These are phyloP conservation scores for Debaryomyces coudertii DNA, from an alignment of 1,139 yeast species.

Conservation along the genomic window DNA sequence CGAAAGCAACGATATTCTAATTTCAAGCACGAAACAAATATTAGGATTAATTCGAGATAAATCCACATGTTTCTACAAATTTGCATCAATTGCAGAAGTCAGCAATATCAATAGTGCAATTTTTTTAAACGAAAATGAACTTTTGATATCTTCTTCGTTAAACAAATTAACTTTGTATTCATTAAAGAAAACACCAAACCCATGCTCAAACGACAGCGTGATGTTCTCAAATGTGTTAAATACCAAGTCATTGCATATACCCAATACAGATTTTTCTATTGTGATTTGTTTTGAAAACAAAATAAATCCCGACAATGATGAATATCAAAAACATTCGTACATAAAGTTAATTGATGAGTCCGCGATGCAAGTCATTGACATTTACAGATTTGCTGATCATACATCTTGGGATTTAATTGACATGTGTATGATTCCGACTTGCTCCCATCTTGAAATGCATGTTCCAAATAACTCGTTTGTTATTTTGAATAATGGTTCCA, in stretches of 20 bases:
- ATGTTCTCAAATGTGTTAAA: conserved; percentile 21
- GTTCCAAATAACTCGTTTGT: conserved; percentile 16
- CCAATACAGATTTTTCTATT: conserved; percentile 18
- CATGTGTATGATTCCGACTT: conserved; percentile 16
- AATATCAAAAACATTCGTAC: conserved; percentile 19
- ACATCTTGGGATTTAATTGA: conserved; percentile 25
- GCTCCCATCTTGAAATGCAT: too few species aligned
- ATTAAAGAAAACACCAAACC: background rate
- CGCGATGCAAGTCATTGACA: conserved; percentile 18
- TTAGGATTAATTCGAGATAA: background rate
- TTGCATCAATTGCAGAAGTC: conserved; percentile 9
- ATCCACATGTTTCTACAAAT: conserved; percentile 12
- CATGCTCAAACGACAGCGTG: conserved; percentile 9
- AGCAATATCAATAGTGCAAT: conserved; percentile 15
- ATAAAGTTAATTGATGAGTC: conserved; percentile 22
- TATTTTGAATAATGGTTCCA: conserved; percentile 18
- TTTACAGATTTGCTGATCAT: conserved; percentile 15
- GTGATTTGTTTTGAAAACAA: conserved; percentile 23
- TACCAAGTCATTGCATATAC: conserved; percentile 20
- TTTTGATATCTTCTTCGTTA: background rate
- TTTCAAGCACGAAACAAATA: conserved; percentile 18
- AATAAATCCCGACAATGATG: conserved; percentile 18
- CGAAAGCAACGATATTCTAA: conserved; percentile 10
- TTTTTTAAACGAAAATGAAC: conserved; percentile 13
- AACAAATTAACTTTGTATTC: conserved; percentile 1